Base-by-base conservation (phyloP, 495 filamentous ascomycete species). In the Podospora tetraspora region DNA sequence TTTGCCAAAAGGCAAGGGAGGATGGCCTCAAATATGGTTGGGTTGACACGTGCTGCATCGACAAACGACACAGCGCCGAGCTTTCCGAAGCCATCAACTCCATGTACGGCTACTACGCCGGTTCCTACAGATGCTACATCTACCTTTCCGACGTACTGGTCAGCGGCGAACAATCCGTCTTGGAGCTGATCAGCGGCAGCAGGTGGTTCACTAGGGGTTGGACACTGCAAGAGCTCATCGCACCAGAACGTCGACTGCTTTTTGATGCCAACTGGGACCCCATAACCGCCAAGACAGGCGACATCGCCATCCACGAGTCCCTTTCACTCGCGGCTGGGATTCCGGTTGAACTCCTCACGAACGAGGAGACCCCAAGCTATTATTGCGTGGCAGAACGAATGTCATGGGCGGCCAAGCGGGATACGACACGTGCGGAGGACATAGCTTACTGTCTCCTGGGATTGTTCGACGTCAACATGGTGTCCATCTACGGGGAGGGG, bases 31-130 rank as follows among this genome's bases (percentile, higher is more conserved):
- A 61, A 1, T 82, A 77, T 56, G 67, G 75, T 9, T 81, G 79
- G 78, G 73, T 73, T 43, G 79, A 81, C 58, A 81, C 79, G 37
- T 75, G 74, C 34, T 82, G 79, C 57, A 82, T 81, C 66, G 74
- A 84, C 70, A 84, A 84, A 65, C 66, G 60, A n/a, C 79, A 75
- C 64, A 79, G 75, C 5, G 76, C 76, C 0, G 80, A 83, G 61
- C 75, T 83, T 0, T 71, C 68, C 6, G 81, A 83, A 68, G 76
- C 81, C 9, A 64, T 64, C 37, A 64, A 66, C 57, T 66, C 64
- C 59, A 61, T 62, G 58, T 67, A 57, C 23, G 21, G 24, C 32
- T 66, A 59, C 27, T 66, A 66, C 57, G 19, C n/a, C 0, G 0
- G 3, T 0, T 10, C 56, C 0, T 10, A 57, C 1, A 19, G 43